Percentiles rank a stretch among this genome's conserved stretches.
Evolutionary conservation across 140 eudicot genomes (phyloP).

Genomic region (Stevia rebaudiana): DNA sequence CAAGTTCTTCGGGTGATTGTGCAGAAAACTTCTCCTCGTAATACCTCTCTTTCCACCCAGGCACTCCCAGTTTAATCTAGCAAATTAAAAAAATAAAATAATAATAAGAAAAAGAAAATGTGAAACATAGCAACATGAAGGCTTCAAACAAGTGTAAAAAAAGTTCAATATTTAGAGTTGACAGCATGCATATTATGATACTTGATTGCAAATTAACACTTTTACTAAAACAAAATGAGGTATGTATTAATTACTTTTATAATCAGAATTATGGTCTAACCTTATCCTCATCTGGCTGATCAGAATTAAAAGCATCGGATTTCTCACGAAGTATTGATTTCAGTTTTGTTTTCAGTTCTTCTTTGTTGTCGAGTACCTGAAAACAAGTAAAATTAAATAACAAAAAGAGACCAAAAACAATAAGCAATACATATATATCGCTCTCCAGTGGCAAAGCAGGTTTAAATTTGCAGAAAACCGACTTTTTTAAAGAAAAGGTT

Average conservation of each 20-base stretch:
- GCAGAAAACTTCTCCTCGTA: slow-evolving; percentile 87
- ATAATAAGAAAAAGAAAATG: neutral
- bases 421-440: neutral
- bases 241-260: neutral
- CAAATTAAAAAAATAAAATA: no score
- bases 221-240: neutral
- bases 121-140: neutral
- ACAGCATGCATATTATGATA: neutral
- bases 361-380: slow-evolving; percentile 72
- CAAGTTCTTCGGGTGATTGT: slow-evolving; percentile 62
- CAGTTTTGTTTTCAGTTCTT: slow-evolving; percentile 72
- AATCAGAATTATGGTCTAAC: slow-evolving; percentile 36
- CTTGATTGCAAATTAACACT: neutral
- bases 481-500: neutral
- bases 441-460: neutral
- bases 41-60: slow-evolving; percentile 97
- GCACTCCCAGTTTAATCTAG: slow-evolving; percentile 76
- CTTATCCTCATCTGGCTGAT: slow-evolving; percentile 76
- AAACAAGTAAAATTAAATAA: neutral
- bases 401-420: neutral
- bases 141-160: neutral
- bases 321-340: slow-evolving; percentile 62
- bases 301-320: slow-evolving; percentile 30
- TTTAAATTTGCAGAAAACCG: neutral
- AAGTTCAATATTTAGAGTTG: neutral